phyloP scores from a whole-genome alignment of 495 filamentous ascomycete species.

The Trichoderma erinaceum region DNA sequence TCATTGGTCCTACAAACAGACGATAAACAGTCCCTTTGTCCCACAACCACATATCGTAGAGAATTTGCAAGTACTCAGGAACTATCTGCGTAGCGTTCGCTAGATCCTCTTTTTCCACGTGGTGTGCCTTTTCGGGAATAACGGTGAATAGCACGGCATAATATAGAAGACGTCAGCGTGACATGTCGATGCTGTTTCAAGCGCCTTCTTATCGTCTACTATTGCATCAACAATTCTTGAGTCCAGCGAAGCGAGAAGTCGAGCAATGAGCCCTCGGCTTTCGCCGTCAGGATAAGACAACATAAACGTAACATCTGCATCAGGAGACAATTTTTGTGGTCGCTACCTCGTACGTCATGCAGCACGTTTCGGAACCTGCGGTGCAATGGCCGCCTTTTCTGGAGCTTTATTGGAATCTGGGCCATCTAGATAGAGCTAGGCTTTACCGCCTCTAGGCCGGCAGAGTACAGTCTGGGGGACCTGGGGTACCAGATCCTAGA shows the following conservation, averaged over 20 bases:
- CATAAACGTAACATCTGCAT: neutral
- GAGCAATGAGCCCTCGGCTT: too few species aligned
- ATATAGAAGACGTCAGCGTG: neutral
- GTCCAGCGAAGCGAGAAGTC: too few species aligned
- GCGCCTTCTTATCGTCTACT: too few species aligned
- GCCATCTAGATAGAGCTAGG: neutral
- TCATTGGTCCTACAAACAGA: neutral
- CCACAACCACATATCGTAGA: too few species aligned
- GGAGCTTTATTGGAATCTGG: neutral
- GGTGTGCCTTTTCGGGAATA: too few species aligned
- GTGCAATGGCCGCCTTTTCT: neutral
- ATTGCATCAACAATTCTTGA: too few species aligned
- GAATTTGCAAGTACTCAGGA: too few species aligned
- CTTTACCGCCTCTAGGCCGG: neutral
- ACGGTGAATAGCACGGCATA: too few species aligned
- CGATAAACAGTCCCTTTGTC: too few species aligned
- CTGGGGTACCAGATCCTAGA: neutral
- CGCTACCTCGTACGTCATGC: conserved; percentile 6
- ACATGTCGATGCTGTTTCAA: neutral
- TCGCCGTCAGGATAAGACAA: neutral
- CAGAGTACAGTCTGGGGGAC: neutral
- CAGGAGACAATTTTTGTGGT: neutral
- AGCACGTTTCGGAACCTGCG: neutral
- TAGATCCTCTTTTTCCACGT: too few species aligned
- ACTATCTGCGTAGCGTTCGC: too few species aligned